These are phyloP conservation scores for Phytophthora europaea DNA, from an alignment of 352 stramenopile genomes.

Conservation along the genomic window DNA sequence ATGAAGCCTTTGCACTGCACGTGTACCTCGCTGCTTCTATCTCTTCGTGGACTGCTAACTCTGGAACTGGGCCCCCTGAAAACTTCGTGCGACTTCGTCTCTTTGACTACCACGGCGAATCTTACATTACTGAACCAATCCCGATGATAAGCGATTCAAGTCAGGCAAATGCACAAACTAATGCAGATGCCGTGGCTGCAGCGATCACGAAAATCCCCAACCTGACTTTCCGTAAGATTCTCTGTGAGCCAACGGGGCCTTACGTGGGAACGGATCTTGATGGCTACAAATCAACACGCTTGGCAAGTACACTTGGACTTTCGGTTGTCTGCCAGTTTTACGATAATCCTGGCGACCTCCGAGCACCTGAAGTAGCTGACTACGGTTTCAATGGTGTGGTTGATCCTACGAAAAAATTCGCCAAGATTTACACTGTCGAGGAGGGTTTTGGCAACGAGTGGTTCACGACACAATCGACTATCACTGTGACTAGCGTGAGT, in stretches of 20 bases:
- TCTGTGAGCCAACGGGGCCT: conserved; percentile 37
- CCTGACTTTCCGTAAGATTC: conserved; percentile 50
- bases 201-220: conserved; percentile 66
- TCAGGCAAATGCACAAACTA: not conserved
- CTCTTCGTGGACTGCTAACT: not conserved
- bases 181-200: conserved; percentile 25
- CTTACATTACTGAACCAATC: conserved; percentile 61
- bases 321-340: conserved; percentile 67
- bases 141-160: conserved; percentile 13
- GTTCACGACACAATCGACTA: conserved; percentile 54
- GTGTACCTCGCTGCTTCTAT: not conserved
- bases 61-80: not conserved
- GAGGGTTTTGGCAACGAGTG: conserved; percentile 63
- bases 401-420: conserved; percentile 6
- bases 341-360: conserved; percentile 63
- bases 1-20: conserved; percentile 63
- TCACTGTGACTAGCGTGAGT: not conserved
- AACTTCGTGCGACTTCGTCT: conserved; percentile 60
- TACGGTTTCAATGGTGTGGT: conserved; percentile 29
- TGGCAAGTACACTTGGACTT: conserved; percentile 31
- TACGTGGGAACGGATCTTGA: conserved; percentile 12
- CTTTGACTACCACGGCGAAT: conserved; percentile 77
- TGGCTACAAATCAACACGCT: conserved; percentile 31
- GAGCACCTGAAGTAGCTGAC: conserved; percentile 55
- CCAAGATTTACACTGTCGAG: conserved; percentile 49